Evolutionary conservation across 176 grass and related monocot genomes (phyloP).

Genomic region (sorghum (Sorghum bicolor)): Sorghum_bicolor_NCBIv3 NC_012875.2:59165001-59165500

Average conservation of each 20-base stretch:
- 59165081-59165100: too few relatives aligned
- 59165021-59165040: too few relatives aligned
- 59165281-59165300: neutral
- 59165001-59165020: too few relatives aligned
- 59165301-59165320: constrained; percentile 46
- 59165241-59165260: constrained; percentile 27
- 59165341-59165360: neutral
- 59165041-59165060: too few relatives aligned
- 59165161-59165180: neutral
- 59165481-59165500: neutral
- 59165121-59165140: neutral
- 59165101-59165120: neutral
- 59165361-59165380: constrained; percentile 16
- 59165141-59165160: neutral
- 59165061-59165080: too few relatives aligned
- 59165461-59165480: neutral
- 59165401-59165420: neutral
- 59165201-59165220: neutral
- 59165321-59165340: constrained; percentile 43
- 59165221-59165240: neutral
- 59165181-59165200: neutral
- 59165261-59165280: neutral
- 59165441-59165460: constrained; percentile 3
- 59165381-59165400: neutral
- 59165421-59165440: neutral